Evolutionary conservation across 2,329 filamentous ascomycete species (phyloP).

Genomic region (Trichophyton verrucosum): DNA sequence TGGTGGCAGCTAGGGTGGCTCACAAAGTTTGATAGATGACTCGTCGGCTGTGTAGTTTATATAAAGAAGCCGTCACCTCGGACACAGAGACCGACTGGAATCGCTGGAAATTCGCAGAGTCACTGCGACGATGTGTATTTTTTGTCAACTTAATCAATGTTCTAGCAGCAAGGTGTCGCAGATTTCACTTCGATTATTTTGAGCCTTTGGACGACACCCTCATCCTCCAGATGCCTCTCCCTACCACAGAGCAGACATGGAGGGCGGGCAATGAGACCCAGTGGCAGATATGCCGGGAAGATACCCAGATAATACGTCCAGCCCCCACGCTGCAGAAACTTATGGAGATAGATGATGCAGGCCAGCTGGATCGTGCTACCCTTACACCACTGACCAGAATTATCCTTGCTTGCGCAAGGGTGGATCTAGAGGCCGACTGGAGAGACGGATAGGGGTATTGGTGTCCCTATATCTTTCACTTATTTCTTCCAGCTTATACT

Average conservation of each 20-base stretch:
- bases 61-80: neutral
- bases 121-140: neutral
- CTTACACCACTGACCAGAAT: slow-evolving; percentile 4
- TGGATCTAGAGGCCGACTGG: slow-evolving; percentile 1
- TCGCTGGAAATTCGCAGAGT: slow-evolving; percentile 2
- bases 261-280: neutral
- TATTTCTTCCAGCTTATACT: neutral
- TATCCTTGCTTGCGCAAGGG: neutral
- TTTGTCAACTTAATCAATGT: slow-evolving; percentile 4
- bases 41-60: neutral
- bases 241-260: neutral
- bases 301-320: neutral
- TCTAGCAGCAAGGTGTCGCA: slow-evolving; percentile 2
- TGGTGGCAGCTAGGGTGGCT: too few relatives aligned
- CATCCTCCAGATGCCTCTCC: slow-evolving; percentile 1
- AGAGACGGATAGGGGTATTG: neutral
- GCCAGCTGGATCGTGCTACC: neutral
- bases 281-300: neutral
- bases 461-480: neutral
- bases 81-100: neutral
- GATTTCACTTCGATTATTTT: slow-evolving; percentile 3
- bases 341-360: neutral
- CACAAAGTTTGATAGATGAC: neutral
- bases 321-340: neutral
- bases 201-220: slow-evolving; percentile 1